These are phyloP conservation scores for Candida dubliniensis DNA, from an alignment of 1,139 yeast genomes.

Conservation along the genomic window DNA sequence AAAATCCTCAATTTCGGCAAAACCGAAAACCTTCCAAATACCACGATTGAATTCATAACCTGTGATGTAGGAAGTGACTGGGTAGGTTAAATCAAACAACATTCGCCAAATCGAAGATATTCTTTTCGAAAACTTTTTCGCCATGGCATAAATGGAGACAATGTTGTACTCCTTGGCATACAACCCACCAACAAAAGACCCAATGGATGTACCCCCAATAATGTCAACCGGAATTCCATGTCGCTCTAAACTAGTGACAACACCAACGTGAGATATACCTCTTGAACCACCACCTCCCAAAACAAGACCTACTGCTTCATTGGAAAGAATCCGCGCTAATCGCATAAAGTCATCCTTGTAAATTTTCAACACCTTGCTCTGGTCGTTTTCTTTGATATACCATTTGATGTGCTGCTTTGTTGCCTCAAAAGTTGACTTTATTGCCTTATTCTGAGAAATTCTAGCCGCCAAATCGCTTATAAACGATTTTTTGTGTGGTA, in stretches of 20 bases:
- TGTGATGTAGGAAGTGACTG: slow-evolving; percentile 90
- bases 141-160: slow-evolving; percentile 87
- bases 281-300: slow-evolving; percentile 98
- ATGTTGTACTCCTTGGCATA: slow-evolving; percentile 90
- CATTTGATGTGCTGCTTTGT: slow-evolving; percentile 26
- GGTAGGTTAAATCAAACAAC: slow-evolving; percentile 81
- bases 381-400: slow-evolving; percentile 19
- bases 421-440: slow-evolving; percentile 36
- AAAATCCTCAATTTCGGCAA: slow-evolving; percentile 88
- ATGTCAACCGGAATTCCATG: slow-evolving; percentile 92
- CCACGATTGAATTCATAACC: slow-evolving; percentile 98
- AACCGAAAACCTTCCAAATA: slow-evolving; percentile 93
- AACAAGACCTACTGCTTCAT: slow-evolving; percentile 91
- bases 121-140: slow-evolving; percentile 82
- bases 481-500: slow-evolving; percentile 21
- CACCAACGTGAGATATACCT: slow-evolving; percentile 90
- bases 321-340: slow-evolving; percentile 83
- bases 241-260: slow-evolving; percentile 89
- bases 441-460: slow-evolving; percentile 32
- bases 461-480: slow-evolving; percentile 41
- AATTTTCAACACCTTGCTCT: slow-evolving; percentile 39
- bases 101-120: slow-evolving; percentile 87
- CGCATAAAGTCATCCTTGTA: slow-evolving; percentile 89
- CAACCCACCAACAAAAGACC: slow-evolving; percentile 92
- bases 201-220: slow-evolving; percentile 95